phyloP scores from a whole-genome alignment of 2,329 filamentous ascomycete genomes.

The Cercospora sojina region DNA sequence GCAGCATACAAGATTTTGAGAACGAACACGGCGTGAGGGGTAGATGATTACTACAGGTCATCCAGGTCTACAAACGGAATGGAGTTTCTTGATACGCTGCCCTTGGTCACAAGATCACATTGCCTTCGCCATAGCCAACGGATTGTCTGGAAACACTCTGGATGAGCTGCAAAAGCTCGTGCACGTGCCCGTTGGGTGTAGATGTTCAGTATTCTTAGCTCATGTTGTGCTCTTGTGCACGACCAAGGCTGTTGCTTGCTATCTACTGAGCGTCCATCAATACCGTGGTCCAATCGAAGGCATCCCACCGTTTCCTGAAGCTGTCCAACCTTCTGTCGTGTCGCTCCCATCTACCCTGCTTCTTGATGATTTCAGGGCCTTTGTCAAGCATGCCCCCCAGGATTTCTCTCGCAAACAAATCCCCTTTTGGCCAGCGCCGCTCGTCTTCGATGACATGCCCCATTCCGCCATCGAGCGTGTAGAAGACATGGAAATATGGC shows the following conservation, averaged over 20 bases:
- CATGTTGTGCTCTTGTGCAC: neutral
- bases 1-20: neutral
- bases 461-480: conserved; percentile 84
- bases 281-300: conserved; percentile 84
- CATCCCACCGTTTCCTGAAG: conserved; percentile 82
- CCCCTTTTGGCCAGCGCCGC: conserved; percentile 80
- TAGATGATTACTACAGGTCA: neutral
- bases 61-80: neutral
- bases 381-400: conserved; percentile 88
- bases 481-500: conserved; percentile 99
- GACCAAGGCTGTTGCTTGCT: neutral
- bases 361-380: conserved; percentile 79
- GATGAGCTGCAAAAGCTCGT: neutral
- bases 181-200: neutral
- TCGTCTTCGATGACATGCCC: conserved; percentile 90
- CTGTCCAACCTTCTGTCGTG: conserved; percentile 67
- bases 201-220: neutral
- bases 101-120: neutral
- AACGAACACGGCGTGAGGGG: neutral
- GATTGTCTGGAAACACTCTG: neutral
- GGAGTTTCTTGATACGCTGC: neutral
- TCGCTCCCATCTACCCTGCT: conserved; percentile 80
- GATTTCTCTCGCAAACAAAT: conserved; percentile 88
- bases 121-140: neutral
- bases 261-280: conserved; percentile 44